Evolutionary conservation across 129 eudicot species (phyloP).

Genomic region (Heracleum sosnowskyi): DNA sequence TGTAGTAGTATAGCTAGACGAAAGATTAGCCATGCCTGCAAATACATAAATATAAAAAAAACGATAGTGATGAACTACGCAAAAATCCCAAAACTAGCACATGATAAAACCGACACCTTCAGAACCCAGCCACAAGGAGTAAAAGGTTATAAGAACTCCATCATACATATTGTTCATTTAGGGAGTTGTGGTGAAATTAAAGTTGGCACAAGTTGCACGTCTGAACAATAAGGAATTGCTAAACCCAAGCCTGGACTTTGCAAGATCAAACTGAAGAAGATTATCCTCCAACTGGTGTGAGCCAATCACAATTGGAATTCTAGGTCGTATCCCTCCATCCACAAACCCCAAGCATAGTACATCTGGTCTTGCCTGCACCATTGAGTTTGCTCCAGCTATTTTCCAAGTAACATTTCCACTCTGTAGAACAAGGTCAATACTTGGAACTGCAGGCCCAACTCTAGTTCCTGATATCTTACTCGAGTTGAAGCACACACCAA

Average conservation of each 20-base stretch:
- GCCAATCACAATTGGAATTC: slow-evolving; percentile 33
- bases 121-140: neutral
- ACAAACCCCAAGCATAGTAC: slow-evolving; percentile 40
- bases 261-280: slow-evolving; percentile 40
- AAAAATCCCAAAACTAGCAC: slow-evolving; percentile 1
- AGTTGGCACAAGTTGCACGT: slow-evolving; percentile 24
- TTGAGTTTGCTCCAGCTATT: slow-evolving; percentile 26
- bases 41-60: neutral
- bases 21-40: neutral
- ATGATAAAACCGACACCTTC: neutral
- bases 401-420: slow-evolving; percentile 25
- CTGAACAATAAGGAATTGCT: slow-evolving; percentile 16
- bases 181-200: slow-evolving; percentile 33
- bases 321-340: slow-evolving; percentile 34
- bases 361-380: slow-evolving; percentile 34
- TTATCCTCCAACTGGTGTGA: slow-evolving; percentile 36
- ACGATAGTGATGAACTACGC: neutral
- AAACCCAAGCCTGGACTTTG: slow-evolving; percentile 33
- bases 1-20: neutral
- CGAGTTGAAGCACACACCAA: slow-evolving; percentile 34
- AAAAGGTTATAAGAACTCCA: neutral
- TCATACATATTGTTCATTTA: neutral
- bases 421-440: slow-evolving; percentile 31
- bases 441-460: slow-evolving; percentile 24
- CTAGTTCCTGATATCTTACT: slow-evolving; percentile 10